phyloP scores from a whole-genome alignment of 345 rosid species.

The Camelina hispida region DNA sequence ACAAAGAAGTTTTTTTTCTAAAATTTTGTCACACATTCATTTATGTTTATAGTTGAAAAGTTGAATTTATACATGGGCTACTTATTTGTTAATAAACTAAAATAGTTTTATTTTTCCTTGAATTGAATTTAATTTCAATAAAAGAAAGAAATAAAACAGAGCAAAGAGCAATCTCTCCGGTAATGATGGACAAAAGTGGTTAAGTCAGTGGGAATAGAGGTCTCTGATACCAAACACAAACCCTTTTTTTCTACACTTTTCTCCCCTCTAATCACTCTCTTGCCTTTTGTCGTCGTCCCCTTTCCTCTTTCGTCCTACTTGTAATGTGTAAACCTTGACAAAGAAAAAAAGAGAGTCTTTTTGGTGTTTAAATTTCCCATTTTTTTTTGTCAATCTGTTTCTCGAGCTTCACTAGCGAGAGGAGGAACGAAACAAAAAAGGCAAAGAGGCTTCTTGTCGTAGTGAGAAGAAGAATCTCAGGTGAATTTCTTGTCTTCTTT shows the following conservation, averaged over 20 bases:
- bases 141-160: not conserved
- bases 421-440: not conserved
- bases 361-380: constrained; percentile 1
- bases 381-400: not conserved
- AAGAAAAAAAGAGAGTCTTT: not conserved
- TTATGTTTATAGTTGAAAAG: not conserved
- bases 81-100: too few relatives aligned
- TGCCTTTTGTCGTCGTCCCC: not conserved
- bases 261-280: constrained; percentile 31
- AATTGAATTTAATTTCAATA: not conserved
- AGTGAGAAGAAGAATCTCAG: constrained; percentile 26
- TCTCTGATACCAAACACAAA: constrained; percentile 30
- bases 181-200: constrained; percentile 42
- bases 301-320: constrained; percentile 19
- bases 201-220: constrained; percentile 36
- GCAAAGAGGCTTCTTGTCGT: not conserved
- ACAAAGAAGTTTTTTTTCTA: too few relatives aligned
- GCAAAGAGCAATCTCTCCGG: constrained; percentile 38
- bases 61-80: not conserved
- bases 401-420: not conserved
- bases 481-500: constrained; percentile 28
- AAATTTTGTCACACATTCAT: not conserved
- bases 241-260: constrained; percentile 32
- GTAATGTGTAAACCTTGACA: not conserved
- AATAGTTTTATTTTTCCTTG: not conserved